Evolutionary conservation across 1,284 basidiomycete species (phyloP).

Genomic region (Pyrrhoderma noxium): DNA sequence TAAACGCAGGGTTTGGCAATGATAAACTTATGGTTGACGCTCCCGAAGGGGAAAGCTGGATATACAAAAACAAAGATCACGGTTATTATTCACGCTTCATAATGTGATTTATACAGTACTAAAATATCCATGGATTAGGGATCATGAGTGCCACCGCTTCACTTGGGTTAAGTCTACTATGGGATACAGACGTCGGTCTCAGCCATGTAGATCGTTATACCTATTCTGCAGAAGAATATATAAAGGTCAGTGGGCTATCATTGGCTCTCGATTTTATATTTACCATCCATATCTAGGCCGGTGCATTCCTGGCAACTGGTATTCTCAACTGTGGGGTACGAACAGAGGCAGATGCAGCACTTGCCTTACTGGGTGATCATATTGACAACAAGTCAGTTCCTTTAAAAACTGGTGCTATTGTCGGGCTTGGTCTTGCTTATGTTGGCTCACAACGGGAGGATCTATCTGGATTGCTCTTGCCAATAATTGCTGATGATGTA

Average conservation of each 20-base stretch:
- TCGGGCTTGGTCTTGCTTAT: constrained; percentile 91
- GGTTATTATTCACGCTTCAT: constrained; percentile 39
- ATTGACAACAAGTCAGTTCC: constrained; percentile 83
- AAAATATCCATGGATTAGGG: constrained; percentile 36
- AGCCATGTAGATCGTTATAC: constrained; percentile 98
- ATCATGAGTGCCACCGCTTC: constrained; percentile 97
- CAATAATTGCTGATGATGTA: constrained; percentile 73
- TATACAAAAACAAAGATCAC: constrained; percentile 99
- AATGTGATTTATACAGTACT: background rate
- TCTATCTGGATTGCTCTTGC: constrained; percentile 71
- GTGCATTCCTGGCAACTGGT: constrained; percentile 92
- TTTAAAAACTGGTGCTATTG: constrained; percentile 84
- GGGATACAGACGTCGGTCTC: constrained; percentile 95
- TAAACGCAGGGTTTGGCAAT: constrained; percentile 98
- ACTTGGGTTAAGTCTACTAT: constrained; percentile 87
- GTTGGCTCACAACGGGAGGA: constrained; percentile 90
- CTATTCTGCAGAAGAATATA: constrained; percentile 92
- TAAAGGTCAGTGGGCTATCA: constrained; percentile 56
- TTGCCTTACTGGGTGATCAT: constrained; percentile 89
- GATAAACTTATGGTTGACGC: constrained; percentile 98
- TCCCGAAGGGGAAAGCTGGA: constrained; percentile 94
- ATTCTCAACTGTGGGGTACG: constrained; percentile 87
- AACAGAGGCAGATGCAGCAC: constrained; percentile 90
- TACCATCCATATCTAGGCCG: constrained; percentile 47
- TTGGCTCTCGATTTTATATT: constrained; percentile 5